Evolutionary conservation across 73 alveolate species (phyloP).

Genomic region (Paramecium octaurelia): DNA sequence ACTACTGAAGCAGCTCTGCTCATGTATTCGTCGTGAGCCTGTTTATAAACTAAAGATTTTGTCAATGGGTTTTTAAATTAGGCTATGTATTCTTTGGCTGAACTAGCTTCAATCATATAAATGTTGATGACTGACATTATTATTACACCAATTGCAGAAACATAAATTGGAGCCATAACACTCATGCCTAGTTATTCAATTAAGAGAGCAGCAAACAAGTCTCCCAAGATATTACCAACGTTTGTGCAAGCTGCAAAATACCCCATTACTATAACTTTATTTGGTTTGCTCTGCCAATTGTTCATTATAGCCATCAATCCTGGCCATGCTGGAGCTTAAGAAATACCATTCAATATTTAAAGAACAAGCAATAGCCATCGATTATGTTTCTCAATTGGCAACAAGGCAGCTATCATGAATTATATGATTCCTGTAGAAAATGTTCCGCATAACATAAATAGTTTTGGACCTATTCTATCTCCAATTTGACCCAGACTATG

Average conservation of each 20-base stretch:
- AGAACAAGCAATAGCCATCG: not conserved
- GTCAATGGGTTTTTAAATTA: not conserved
- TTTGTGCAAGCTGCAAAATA: constrained; percentile 28
- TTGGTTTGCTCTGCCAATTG: constrained; percentile 21
- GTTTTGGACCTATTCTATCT: constrained; percentile 29
- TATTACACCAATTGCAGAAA: not conserved
- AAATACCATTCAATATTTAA: not conserved
- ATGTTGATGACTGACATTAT: not conserved
- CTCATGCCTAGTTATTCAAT: not conserved
- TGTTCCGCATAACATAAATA: constrained; percentile 11
- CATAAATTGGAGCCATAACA: not conserved
- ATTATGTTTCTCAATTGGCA: not conserved
- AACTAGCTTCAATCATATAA: not conserved
- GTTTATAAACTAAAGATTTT: not conserved
- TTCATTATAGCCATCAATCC: constrained; percentile 30
- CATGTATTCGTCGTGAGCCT: constrained; percentile 1
- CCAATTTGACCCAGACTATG: constrained; percentile 21
- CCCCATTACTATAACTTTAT: constrained; percentile 30
- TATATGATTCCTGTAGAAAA: not conserved
- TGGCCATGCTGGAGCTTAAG: constrained; percentile 36
- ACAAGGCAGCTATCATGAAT: not conserved
- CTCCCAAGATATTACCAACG: constrained; percentile 18
- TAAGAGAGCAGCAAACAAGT: not conserved
- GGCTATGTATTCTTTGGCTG: constrained; percentile 11
- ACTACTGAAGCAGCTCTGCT: not conserved